Conservation (phyloP, 2,329 filamentous ascomycete genomes). For the Dactylellina haptotyla region DNA sequence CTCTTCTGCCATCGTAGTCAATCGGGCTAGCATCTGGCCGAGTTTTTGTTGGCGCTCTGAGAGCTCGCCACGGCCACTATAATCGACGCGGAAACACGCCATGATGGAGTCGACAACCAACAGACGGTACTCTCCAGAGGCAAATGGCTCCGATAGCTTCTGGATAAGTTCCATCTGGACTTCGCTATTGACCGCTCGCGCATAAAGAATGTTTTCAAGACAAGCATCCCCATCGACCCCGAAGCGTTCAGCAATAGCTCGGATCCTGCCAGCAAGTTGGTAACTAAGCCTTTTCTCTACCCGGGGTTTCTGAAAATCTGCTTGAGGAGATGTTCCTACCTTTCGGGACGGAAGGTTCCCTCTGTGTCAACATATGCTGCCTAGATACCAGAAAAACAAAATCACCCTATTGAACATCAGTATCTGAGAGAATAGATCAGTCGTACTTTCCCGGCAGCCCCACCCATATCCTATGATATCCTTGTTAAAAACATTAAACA, state of each 20-base stretch:
- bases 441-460: conserved; percentile 72
- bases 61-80: conserved; percentile 73
- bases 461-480: conserved; percentile 67
- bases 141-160: conserved; percentile 70
- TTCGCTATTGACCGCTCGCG: conserved; percentile 73
- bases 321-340: conserved; percentile 43
- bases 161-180: conserved; percentile 73
- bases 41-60: conserved; percentile 76
- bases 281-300: too few species aligned
- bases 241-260: conserved; percentile 46
- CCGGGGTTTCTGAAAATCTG: too few species aligned
- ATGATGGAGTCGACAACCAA: conserved; percentile 76
- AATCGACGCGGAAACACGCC: conserved; percentile 75
- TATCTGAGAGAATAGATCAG: neutral
- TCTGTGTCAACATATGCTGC: conserved; percentile 73
- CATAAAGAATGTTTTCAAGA: conserved; percentile 75
- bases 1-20: conserved; percentile 74
- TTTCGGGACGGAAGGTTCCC: conserved; percentile 74
- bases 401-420: neutral
- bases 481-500: conserved; percentile 46
- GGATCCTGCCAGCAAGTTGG: too few species aligned
- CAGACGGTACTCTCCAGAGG: conserved; percentile 72
- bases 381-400: conserved; percentile 13
- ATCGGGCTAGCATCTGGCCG: conserved; percentile 71
- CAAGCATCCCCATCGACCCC: conserved; percentile 68